Base-by-base conservation (phyloP, 768 basidiomycete species). In the Termitomyces sp. region DNA sequence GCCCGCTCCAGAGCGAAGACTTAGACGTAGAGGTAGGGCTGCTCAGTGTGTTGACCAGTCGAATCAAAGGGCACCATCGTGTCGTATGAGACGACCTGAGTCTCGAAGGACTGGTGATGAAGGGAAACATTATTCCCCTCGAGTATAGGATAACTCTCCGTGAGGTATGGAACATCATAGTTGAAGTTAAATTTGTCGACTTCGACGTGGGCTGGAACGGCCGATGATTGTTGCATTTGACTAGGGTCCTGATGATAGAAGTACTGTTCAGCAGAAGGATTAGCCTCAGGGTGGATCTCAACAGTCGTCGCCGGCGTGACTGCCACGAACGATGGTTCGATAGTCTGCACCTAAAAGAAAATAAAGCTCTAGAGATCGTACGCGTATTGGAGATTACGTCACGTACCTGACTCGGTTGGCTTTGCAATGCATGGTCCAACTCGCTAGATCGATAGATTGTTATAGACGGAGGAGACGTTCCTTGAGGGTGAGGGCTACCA, bases 361-460 rank as follows among this genome's bases (percentile, higher is more conserved):
- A 36, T 20, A 20, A 49, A 32, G 9, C 1, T 20, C 40, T 12
- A 43, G 37, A 40, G 40, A 38, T 32, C 29, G 45, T 40, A 31
- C n/a, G 11, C 37, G 25, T 25, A 7, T 7, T 37, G 12, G 46
- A 1, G n/a, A 3, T 17, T 17, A 29, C 38, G n/a, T 14, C 25
- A 25, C 25, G n/a, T 63, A 73, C 73, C 72, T 67, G 66, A 53
- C 69, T 67, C 51, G 63, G 34, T 59, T 70, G 66, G 55, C 65
- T 70, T 43, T 74, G 75, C 34, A 77, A 65, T n/a, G 76, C 76
- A 66, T 69, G 74, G 10, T 69, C 68, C 50, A 77, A 67, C 59
- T 75, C 76, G 65, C 76, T 77, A 32, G 75, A 71, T 46, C 68
- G 66, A 32, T 74, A 75, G 52, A 76, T 73, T 14, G 68, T 68